Conservation (phyloP, 768 basidiomycete genomes). For the Suillus decipiens region DNA sequence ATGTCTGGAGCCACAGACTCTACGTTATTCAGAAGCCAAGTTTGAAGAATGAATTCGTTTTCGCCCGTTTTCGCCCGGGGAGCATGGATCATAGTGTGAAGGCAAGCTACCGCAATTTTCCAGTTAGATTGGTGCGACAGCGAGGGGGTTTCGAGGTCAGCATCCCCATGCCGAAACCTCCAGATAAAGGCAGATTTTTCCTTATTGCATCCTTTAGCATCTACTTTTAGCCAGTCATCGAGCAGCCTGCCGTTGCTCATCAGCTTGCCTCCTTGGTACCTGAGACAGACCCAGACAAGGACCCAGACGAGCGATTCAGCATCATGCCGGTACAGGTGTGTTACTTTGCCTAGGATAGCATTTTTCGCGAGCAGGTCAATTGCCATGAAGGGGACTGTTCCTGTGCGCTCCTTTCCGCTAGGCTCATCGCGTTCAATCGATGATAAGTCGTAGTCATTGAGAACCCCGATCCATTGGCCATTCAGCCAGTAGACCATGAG, state of each 20-base stretch:
- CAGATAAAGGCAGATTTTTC: no score
- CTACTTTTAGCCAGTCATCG: not conserved
- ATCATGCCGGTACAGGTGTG: not conserved
- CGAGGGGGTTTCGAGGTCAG: no score
- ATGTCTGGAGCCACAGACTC: no score
- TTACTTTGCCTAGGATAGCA: not conserved
- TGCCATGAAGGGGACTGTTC: not conserved
- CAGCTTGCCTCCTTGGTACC: not conserved
- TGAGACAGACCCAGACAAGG: not conserved
- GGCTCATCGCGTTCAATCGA: not conserved
- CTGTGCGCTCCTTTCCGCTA: not conserved
- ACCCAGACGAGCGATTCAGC: not conserved
- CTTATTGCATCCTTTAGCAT: not conserved
- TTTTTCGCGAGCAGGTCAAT: not conserved
- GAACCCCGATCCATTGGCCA: not conserved
- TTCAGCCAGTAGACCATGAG: not conserved
- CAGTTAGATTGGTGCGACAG: no score
- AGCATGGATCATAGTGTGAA: no score
- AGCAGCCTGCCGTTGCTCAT: not conserved
- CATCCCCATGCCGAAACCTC: no score
- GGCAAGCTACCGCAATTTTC: no score
- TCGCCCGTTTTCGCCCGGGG: no score
- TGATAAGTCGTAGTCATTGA: not conserved
- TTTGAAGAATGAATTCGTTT: no score
- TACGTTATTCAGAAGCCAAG: no score